phyloP scores from a whole-genome alignment of 306 rosid species.

The Trichosanthes cucumerina region DNA sequence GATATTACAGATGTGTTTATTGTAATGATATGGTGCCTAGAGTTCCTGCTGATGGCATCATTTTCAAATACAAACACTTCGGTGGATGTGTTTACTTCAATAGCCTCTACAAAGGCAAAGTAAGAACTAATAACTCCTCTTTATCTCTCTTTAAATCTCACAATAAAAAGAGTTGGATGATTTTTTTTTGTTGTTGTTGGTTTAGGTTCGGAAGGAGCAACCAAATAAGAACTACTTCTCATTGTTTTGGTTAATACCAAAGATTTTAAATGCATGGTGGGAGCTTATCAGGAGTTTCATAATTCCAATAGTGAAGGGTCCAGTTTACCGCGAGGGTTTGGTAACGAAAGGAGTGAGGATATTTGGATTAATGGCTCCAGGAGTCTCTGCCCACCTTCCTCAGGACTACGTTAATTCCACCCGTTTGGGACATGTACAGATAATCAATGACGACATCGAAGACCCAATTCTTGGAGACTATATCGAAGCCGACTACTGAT shows the following conservation, averaged over 20 bases:
- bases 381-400: slow-evolving; percentile 42
- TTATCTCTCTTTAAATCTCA: no score
- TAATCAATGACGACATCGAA: no score
- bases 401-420: slow-evolving; percentile 43
- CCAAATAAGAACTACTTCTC: slow-evolving; percentile 70
- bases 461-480: no score
- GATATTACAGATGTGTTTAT: slow-evolving; percentile 35
- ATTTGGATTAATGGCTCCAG: slow-evolving; percentile 52
- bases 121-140: not conserved
- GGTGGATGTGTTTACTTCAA: slow-evolving; percentile 42
- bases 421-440: slow-evolving; percentile 21
- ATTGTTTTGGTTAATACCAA: slow-evolving; percentile 41
- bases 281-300: slow-evolving; percentile 53
- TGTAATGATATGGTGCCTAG: slow-evolving; percentile 53
- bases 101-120: slow-evolving; percentile 52
- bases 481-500: no score
- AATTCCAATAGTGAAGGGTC: slow-evolving; percentile 32
- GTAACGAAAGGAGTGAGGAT: slow-evolving; percentile 32
- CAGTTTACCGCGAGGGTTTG: slow-evolving; percentile 35
- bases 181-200: no score
- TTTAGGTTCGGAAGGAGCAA: slow-evolving; percentile 51
- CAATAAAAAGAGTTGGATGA: no score
- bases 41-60: slow-evolving; percentile 51
- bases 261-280: slow-evolving; percentile 41
- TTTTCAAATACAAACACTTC: slow-evolving; percentile 51